Conservation (phyloP, 805 yeast genomes). For the Candida tammaniensis region DNA sequence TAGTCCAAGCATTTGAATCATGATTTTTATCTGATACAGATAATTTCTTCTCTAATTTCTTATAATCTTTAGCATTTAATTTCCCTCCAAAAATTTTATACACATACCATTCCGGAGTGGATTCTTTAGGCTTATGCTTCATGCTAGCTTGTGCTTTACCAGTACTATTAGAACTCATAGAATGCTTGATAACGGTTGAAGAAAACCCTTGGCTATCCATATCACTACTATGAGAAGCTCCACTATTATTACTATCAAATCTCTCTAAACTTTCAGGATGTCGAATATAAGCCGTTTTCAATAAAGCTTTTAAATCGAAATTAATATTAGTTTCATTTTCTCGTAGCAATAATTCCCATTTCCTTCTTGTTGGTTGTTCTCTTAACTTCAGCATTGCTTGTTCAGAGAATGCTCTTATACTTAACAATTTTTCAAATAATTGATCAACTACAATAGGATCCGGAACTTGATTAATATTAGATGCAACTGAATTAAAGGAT, state of each 20-base stretch:
- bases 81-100: conserved; percentile 33
- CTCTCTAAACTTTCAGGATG: no score
- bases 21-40: conserved; percentile 17
- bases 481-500: conserved; percentile 32
- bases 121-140: conserved; percentile 28
- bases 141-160: no score
- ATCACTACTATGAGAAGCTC: no score
- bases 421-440: conserved; percentile 37
- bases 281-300: conserved; percentile 7
- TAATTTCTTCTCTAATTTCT: conserved; percentile 33
- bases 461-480: conserved; percentile 35
- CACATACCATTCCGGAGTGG: conserved; percentile 42
- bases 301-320: conserved; percentile 29
- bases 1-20: conserved; percentile 26
- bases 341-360: conserved; percentile 43
- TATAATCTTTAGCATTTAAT: conserved; percentile 30
- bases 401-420: conserved; percentile 37
- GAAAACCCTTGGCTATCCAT: no score
- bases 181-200: no score
- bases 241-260: no score
- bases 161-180: no score
- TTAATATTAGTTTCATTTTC: conserved; percentile 37
- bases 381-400: conserved; percentile 29
- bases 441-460: conserved; percentile 32
- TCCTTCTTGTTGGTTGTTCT: conserved; percentile 32